These are phyloP conservation scores for Gloeostereum incarnatum DNA, from an alignment of 768 basidiomycete species.

Conservation along the genomic window DNA sequence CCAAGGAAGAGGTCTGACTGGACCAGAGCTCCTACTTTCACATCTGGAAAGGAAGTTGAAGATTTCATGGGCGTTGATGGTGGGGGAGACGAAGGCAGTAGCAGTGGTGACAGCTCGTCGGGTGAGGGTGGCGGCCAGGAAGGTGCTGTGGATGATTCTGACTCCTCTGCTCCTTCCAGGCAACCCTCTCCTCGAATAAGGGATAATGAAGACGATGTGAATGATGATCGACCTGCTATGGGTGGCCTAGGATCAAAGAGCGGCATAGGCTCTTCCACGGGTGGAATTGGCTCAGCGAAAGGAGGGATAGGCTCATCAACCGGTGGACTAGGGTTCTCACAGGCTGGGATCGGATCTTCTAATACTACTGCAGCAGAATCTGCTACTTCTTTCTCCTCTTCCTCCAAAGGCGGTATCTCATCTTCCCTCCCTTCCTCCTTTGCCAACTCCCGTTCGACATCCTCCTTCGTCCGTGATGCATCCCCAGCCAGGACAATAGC, in stretches of 20 bases:
- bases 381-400: constrained; percentile 19
- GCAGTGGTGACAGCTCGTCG: constrained; percentile 16
- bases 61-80: constrained; percentile 31
- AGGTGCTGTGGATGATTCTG: constrained; percentile 29
- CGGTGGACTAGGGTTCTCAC: neutral
- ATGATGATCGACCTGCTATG: constrained; percentile 21
- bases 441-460: constrained; percentile 18
- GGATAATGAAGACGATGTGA: constrained; percentile 37
- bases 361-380: constrained; percentile 13
- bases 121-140: constrained; percentile 23
- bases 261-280: constrained; percentile 29
- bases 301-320: constrained; percentile 17
- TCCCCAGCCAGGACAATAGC: constrained; percentile 32
- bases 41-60: constrained; percentile 45
- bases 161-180: constrained; percentile 42
- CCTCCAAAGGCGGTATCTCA: constrained; percentile 33
- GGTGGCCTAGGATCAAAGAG: constrained; percentile 17
- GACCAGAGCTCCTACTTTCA: constrained; percentile 72
- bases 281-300: constrained; percentile 21
- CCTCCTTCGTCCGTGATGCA: constrained; percentile 43
- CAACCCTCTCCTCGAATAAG: constrained; percentile 48
- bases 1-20: constrained; percentile 46
- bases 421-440: constrained; percentile 35
- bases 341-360: constrained; percentile 19
- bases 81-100: constrained; percentile 25